Conservation (phyloP, 805 yeast genomes). For the Nakazawaea ishiwadae region DNA sequence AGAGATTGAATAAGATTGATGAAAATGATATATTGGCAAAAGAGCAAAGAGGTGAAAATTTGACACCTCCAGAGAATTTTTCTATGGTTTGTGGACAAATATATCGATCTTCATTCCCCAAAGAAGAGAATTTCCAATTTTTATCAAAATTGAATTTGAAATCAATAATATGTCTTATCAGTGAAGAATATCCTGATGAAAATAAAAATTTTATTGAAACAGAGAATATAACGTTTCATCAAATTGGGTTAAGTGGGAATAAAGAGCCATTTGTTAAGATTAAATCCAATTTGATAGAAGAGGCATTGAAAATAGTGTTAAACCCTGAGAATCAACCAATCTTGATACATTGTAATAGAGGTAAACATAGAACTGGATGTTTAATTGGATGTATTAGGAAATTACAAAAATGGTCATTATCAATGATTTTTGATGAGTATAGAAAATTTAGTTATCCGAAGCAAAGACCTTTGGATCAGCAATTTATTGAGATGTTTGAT, state of each 20-base stretch:
- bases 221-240: slow-evolving; percentile 67
- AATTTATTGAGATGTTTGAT: slow-evolving; percentile 87
- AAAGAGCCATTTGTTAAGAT: slow-evolving; percentile 90
- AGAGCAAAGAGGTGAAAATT: slow-evolving; percentile 8
- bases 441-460: slow-evolving; percentile 93
- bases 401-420: slow-evolving; percentile 86
- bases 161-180: slow-evolving; percentile 77
- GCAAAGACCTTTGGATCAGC: slow-evolving; percentile 93
- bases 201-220: slow-evolving; percentile 58
- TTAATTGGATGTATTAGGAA: slow-evolving; percentile 88
- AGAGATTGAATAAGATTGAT: slow-evolving; percentile 1
- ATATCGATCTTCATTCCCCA: slow-evolving; percentile 87
- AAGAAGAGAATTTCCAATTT: slow-evolving; percentile 75
- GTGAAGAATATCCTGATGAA: slow-evolving; percentile 86
- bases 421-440: slow-evolving; percentile 95
- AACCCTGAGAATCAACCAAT: slow-evolving; percentile 90
- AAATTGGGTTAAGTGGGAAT: slow-evolving; percentile 91
- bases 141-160: slow-evolving; percentile 58
- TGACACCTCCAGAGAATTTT: slow-evolving; percentile 86
- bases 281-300: slow-evolving; percentile 59
- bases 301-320: slow-evolving; percentile 75
- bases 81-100: slow-evolving; percentile 74
- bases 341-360: slow-evolving; percentile 91
- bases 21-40: neutral
- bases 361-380: slow-evolving; percentile 97